Base-by-base conservation (phyloP, 2,329 filamentous ascomycete genomes). In the Alternaria burnsii region DNA sequence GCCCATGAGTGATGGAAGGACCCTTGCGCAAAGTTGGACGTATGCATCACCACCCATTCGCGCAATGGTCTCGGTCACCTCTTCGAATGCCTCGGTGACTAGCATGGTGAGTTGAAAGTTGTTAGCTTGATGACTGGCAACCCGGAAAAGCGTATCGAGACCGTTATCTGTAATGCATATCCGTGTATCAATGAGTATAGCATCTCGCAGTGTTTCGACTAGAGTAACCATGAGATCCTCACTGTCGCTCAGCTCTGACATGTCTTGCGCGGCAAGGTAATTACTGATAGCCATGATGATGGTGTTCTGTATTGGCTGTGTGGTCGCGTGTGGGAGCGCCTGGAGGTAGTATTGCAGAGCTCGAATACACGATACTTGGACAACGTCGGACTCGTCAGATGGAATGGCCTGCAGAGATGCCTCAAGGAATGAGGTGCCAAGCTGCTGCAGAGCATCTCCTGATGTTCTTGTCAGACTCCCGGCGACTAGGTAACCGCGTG, bases 21-120 rank as follows among this genome's bases (percentile, higher is more conserved):
- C 92, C 78, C 94, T 97, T 69, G 88, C 84, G 75, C 94, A 97
- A 7, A 99, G 85, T 11, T 87, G 87, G 50, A 89, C 85, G 76
- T 94, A 99, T 1, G 88, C 86, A 9, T 91, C 87, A 7, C 85
- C 81, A 22, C 88, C 88, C 62, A 82, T 81, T 14, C 89, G 87
- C 2, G 90, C 82, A 59, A 97, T 86, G 1, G 83, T 85, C 52
- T 86, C 83, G 6, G 94, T 91, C 58, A 97, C 89, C 43, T 95
- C 92, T 77, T 98, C 94, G 73, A 99, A 97, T 0, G 92, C 89
- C 79, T 99, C 95, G 36, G 88, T 91, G 24, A 98, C 91, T 52
- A 97, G 83, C 82, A 94, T 90, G 0, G 90, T 93, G 47, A 97
- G 87, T 77, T 97, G 94, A 82, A 96, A 97, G 80, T 97, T 98